A percentile compares a stretch with the other conserved stretches of the same genome.
phyloP scores from a whole-genome alignment of 345 rosid species.

The Eucalyptus cloeziana region DNA sequence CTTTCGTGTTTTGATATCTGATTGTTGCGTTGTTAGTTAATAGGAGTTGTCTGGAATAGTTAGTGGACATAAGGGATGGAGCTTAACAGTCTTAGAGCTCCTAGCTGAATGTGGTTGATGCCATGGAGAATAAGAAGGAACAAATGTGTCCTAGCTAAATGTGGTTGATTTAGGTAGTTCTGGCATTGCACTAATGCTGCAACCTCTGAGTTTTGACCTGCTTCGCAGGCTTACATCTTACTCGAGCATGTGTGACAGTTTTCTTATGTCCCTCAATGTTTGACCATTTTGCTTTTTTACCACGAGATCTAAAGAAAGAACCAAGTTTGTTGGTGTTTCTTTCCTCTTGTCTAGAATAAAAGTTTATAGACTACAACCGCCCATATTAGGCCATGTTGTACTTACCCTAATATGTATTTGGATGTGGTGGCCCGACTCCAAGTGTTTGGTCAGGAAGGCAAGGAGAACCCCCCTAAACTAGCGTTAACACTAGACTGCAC shows the following conservation, averaged over 20 bases:
- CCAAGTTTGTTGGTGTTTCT: background rate
- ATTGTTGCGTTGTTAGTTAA: background rate
- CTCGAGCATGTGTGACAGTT: background rate
- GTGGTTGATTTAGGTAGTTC: background rate
- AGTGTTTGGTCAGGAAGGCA: background rate
- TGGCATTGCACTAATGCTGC: background rate
- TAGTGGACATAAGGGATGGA: background rate
- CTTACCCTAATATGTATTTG: background rate
- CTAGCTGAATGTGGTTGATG: background rate
- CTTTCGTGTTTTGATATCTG: background rate
- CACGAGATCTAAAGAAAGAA: background rate
- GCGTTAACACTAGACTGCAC: background rate
- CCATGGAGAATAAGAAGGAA: background rate
- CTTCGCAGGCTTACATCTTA: background rate
- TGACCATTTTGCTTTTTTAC: background rate
- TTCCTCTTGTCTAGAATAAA: background rate
- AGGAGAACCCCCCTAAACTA: background rate
- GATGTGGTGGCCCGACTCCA: background rate
- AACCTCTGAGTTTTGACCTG: background rate
- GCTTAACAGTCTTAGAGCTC: background rate
- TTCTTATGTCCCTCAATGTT: background rate
- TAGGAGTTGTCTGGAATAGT: background rate
- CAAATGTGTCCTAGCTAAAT: background rate
- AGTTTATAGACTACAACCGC: background rate
- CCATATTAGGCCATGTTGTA: background rate